Base-by-base conservation (phyloP, 2,329 filamentous ascomycete species). In the Pseudocercospora pini-densiflorae region DNA sequence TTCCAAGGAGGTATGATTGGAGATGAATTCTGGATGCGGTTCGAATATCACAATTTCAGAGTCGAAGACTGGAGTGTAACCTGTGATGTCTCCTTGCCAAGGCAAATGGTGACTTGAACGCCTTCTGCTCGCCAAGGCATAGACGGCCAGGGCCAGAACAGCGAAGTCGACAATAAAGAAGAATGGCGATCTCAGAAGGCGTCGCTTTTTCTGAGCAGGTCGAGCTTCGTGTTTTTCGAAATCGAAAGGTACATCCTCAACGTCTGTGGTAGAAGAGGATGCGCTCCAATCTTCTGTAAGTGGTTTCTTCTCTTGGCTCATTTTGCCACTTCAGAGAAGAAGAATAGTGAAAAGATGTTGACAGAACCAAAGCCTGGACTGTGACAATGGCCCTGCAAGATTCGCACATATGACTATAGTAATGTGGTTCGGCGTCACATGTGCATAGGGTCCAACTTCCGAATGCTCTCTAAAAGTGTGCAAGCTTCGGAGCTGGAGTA, bases 281-380 rank as follows among this genome's bases (percentile, higher is more conserved):
- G 24, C 21, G 14, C 53, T 57, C 53, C 53, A 31, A 31, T 33
- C 53, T 6, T 57, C 53, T 19, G 53, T 57, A 27, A 57, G 53
- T 57, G 53, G 53, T 27, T 57, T 29, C 53, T 57, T 57, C 12
- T 57, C 53, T 57, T 23, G 53, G 31, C 53, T 29, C 53, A 57
- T 57, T 12, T 33, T 33, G 31, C 31, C 14, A 10, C 31, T 33
- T 8, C 8, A 8, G 31, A 33, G 31, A 8, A 33, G 10, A 33
- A 33, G 1, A 33, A 14, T 8, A n/a, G n/a, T n/a, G n/a, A n/a
- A n/a, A n/a, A n/a, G n/a, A n/a, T n/a, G n/a, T n/a, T n/a, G n/a
- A n/a, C n/a, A n/a, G n/a, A n/a, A n/a, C 10, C 8, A 12, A 33
- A 12, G 31, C 9, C 31, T 33, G 10, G 10, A 12, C 10, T 1